These are phyloP conservation scores for Podaxis sp. DNA, from an alignment of 768 basidiomycete genomes.

Conservation along the genomic window DNA sequence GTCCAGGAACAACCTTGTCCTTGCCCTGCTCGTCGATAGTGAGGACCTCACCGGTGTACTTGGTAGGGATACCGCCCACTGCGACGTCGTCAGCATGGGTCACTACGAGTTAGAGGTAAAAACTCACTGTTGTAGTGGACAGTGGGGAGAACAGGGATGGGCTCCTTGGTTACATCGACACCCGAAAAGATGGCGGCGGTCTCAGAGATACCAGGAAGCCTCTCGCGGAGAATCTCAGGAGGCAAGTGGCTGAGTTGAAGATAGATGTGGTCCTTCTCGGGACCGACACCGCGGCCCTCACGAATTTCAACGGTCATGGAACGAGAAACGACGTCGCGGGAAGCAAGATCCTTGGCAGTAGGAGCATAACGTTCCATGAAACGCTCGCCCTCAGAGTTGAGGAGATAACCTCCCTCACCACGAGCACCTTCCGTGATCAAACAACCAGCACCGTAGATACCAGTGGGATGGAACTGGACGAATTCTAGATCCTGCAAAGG, in stretches of 20 bases:
- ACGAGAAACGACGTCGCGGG: conserved; percentile 98
- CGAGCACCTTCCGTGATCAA: conserved; percentile 99
- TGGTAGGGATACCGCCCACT: conserved; percentile 99
- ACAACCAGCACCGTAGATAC: conserved; percentile 99
- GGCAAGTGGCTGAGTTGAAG: conserved; percentile 97
- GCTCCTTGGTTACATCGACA: conserved; percentile 99
- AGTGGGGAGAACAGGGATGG: conserved; percentile 97
- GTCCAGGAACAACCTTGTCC: conserved; percentile 91
- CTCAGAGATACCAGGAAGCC: conserved; percentile 98
- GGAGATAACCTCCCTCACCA: conserved; percentile 97
- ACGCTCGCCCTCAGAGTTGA: conserved; percentile 98
- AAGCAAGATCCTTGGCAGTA: conserved; percentile 98
- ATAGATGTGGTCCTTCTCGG: conserved; percentile 96
- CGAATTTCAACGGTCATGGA: conserved; percentile 99
- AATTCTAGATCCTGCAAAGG: conserved; percentile 98
- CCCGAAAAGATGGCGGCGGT: conserved; percentile 98
- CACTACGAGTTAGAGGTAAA: background rate
- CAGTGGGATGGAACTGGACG: conserved; percentile 99
- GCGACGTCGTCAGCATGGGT: background rate
- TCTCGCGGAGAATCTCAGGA: conserved; percentile 91
- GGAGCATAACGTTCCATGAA: conserved; percentile 99
- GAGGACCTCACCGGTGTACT: conserved; percentile 96
- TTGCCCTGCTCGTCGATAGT: conserved; percentile 87
- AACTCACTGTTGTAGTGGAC: conserved; percentile 97
- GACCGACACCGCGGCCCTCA: conserved; percentile 98